phyloP scores from a whole-genome alignment of 2,329 filamentous ascomycete species.

The Nemania abortiva region DNA sequence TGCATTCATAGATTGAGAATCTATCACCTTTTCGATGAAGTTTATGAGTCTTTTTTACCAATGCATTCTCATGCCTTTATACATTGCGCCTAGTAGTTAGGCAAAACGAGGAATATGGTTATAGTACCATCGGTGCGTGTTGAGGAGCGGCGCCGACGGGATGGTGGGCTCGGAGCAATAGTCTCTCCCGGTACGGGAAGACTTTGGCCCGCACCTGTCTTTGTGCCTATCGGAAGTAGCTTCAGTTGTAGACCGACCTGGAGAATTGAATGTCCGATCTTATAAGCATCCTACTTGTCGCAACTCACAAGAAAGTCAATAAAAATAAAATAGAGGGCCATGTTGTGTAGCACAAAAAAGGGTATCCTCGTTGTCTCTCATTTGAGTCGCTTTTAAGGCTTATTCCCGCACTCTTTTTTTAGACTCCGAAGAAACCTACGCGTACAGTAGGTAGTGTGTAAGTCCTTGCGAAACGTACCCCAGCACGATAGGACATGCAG shows the following conservation, averaged over 20 bases:
- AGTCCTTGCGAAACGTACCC: background rate
- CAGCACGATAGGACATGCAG: background rate
- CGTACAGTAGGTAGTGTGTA: background rate
- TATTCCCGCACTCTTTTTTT: background rate
- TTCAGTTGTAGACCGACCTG: background rate
- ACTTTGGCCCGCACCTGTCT: conserved; percentile 30
- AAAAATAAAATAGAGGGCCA: background rate
- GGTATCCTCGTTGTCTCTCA: too few relatives aligned
- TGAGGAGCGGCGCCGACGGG: conserved; percentile 18
- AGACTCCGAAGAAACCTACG: too few relatives aligned
- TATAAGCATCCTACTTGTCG: background rate
- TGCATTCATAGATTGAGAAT: background rate
- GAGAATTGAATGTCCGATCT: background rate
- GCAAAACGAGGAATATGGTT: background rate
- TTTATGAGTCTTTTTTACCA: too few relatives aligned
- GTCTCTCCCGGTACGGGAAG: conserved; percentile 27
- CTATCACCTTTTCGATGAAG: too few relatives aligned
- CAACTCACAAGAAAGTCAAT: background rate
- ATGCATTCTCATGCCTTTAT: too few relatives aligned
- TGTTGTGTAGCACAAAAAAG: background rate
- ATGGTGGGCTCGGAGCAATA: conserved; percentile 28
- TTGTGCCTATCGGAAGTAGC: background rate
- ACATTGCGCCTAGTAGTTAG: background rate
- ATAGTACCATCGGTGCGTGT: background rate
- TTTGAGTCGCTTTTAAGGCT: background rate